Conservation (phyloP, 805 yeast genomes). For the Myxozyma monticola region DNA sequence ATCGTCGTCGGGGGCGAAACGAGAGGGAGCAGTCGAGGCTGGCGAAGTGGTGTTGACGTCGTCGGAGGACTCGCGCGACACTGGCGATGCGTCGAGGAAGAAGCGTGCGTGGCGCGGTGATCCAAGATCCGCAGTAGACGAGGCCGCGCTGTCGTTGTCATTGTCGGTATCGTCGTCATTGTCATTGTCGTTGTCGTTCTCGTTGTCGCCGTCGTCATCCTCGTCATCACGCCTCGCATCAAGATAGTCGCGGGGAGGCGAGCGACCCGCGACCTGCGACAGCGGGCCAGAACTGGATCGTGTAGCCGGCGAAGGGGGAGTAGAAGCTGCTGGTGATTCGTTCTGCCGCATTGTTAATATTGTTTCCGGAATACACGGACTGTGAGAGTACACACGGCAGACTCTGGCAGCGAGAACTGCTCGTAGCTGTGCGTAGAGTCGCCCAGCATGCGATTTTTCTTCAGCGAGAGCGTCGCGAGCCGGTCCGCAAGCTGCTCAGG, state of each 20-base stretch:
- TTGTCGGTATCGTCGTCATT: conserved; percentile 9
- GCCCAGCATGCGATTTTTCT: conserved; percentile 34
- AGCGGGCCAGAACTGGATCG: conserved; percentile 11
- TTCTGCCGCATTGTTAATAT: conserved; percentile 3
- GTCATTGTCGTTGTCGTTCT: conserved; percentile 3
- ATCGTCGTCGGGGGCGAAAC: conserved; percentile 34
- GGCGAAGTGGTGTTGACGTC: neutral
- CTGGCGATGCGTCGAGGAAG: conserved; percentile 24
- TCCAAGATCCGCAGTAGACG: neutral
- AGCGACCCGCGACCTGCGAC: conserved; percentile 3
- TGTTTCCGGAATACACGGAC: neutral
- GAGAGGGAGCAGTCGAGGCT: conserved; percentile 17
- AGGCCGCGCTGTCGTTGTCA: conserved; percentile 4
- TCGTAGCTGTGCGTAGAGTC: conserved; percentile 37
- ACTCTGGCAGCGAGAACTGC: conserved; percentile 37
- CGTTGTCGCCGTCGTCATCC: conserved; percentile 1
- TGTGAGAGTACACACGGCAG: conserved; percentile 27
- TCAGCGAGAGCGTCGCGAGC: conserved; percentile 32
- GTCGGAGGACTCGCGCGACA: conserved; percentile 22
- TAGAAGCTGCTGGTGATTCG: conserved; percentile 19
- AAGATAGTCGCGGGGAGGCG: neutral
- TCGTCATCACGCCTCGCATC: conserved; percentile 1
- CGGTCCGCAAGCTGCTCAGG: conserved; percentile 26
- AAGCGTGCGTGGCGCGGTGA: conserved; percentile 13
- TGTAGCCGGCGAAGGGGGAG: conserved; percentile 25